phyloP scores from a whole-genome alignment of 129 eudicot species.

The Silybum marianum region DNA sequence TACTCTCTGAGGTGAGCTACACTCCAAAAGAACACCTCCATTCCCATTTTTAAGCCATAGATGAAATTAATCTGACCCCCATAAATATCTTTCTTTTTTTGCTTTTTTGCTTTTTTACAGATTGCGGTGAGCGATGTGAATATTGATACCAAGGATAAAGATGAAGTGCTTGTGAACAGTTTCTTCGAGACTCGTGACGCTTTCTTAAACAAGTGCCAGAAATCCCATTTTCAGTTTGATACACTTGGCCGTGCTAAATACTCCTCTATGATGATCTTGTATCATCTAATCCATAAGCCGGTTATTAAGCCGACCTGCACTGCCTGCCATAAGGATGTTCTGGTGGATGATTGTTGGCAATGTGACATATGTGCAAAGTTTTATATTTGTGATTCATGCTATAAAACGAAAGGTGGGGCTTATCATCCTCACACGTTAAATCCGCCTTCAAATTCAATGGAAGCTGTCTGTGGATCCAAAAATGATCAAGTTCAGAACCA shows the following conservation, averaged over 20 bases:
- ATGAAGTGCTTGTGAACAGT: conserved; percentile 46
- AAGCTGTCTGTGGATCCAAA: conserved; percentile 29
- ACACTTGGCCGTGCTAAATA: conserved; percentile 85
- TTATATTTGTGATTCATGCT: conserved; percentile 43
- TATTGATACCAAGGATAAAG: conserved; percentile 67
- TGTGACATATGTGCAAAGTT: conserved; percentile 51
- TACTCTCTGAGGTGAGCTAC: conserved; percentile 56
- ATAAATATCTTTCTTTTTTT: background rate
- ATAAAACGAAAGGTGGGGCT: conserved; percentile 36
- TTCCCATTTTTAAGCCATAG: background rate
- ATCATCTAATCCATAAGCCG: conserved; percentile 58
- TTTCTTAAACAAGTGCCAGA: conserved; percentile 69
- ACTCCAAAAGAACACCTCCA: background rate
- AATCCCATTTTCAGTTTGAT: conserved; percentile 72
- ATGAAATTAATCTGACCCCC: background rate
- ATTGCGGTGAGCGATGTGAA: conserved; percentile 50
- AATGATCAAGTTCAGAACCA: conserved; percentile 30
- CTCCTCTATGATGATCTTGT: conserved; percentile 87
- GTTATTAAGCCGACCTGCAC: conserved; percentile 37
- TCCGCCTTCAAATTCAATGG: conserved; percentile 21
- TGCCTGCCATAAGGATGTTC: conserved; percentile 42
- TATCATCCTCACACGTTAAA: conserved; percentile 49
- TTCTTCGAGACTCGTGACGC: conserved; percentile 62
- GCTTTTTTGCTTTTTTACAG: conserved; percentile 37
- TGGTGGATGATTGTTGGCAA: conserved; percentile 38